A percentile compares a stretch with the other conserved stretches of the same genome.
Conservation (phyloP, 2,329 filamentous ascomycete genomes). For the Thermomyces lanuginosus region DNA sequence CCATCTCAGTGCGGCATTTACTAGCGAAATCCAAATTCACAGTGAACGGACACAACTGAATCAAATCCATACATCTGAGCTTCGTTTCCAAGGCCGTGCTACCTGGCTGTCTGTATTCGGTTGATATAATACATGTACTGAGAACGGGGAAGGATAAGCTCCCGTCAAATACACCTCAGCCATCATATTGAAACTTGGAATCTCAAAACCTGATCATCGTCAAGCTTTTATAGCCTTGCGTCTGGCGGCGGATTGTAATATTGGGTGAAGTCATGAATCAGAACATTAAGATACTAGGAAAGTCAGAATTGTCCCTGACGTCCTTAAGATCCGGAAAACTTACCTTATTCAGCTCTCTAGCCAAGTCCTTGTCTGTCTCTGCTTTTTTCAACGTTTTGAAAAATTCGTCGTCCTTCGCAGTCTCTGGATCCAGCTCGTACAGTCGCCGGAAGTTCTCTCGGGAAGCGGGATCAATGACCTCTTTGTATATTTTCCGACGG, state of each 20-base stretch:
- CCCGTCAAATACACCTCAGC: conserved; percentile 1
- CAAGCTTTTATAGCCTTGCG: conserved; percentile 1
- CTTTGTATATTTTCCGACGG: conserved; percentile 23
- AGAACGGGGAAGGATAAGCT: background rate
- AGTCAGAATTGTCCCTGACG: background rate
- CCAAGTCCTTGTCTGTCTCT: conserved; percentile 16
- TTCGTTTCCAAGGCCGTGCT: too few relatives aligned
- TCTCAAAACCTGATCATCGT: background rate
- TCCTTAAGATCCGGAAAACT: too few relatives aligned
- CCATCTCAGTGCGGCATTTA: too few relatives aligned
- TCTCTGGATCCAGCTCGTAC: conserved; percentile 19
- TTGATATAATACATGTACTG: background rate
- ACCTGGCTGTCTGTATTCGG: background rate
- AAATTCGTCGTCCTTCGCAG: conserved; percentile 22
- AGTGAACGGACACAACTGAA: too few relatives aligned
- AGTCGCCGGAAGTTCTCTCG: conserved; percentile 27
- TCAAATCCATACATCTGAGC: too few relatives aligned
- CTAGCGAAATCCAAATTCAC: too few relatives aligned
- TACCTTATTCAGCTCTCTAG: conserved; percentile 3
- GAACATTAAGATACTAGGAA: conserved; percentile 13
- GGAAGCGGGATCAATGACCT: conserved; percentile 25
- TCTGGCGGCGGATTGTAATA: conserved; percentile 14
- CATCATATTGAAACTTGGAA: background rate
- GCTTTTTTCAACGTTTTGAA: conserved; percentile 19
- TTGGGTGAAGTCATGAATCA: conserved; percentile 19